Evolutionary conservation across 176 grass and related monocot genomes (phyloP).

Genomic region (Musa troglodytarum): DNA sequence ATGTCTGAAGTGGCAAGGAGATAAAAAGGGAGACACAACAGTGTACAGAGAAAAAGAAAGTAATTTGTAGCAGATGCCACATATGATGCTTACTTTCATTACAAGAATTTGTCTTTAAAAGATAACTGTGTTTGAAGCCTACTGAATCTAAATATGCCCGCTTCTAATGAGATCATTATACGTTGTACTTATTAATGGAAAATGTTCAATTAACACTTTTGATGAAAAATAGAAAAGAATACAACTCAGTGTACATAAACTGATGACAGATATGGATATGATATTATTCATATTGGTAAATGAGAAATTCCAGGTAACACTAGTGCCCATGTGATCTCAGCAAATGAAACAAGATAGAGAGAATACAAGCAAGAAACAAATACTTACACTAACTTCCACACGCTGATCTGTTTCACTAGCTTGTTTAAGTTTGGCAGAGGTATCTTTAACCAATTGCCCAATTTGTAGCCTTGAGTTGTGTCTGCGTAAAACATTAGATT

Average conservation of each 20-base stretch:
- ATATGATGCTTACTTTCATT: no score
- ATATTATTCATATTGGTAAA: background rate
- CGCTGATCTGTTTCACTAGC: constrained; percentile 75
- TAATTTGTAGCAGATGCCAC: no score
- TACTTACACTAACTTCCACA: constrained; percentile 26
- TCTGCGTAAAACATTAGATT: constrained; percentile 29
- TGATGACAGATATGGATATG: background rate
- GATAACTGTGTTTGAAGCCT: background rate
- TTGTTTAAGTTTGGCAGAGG: constrained; percentile 51
- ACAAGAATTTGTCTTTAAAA: background rate
- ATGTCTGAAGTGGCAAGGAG: no score
- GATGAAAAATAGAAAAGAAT: background rate
- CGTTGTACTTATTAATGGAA: background rate
- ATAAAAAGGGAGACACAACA: no score
- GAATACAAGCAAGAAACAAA: background rate
- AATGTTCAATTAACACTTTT: background rate
- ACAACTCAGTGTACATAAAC: background rate
- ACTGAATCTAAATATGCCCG: background rate
- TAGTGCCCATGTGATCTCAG: background rate
- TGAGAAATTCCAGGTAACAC: background rate
- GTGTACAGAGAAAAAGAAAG: no score
- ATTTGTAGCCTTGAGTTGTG: constrained; percentile 38
- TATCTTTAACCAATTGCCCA: constrained; percentile 38
- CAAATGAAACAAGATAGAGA: background rate
- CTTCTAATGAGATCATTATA: background rate